Percentiles rank a stretch among this genome's conserved stretches.
Conservation (phyloP, 306 rosid genomes). For the Alnus rubra region DNA sequence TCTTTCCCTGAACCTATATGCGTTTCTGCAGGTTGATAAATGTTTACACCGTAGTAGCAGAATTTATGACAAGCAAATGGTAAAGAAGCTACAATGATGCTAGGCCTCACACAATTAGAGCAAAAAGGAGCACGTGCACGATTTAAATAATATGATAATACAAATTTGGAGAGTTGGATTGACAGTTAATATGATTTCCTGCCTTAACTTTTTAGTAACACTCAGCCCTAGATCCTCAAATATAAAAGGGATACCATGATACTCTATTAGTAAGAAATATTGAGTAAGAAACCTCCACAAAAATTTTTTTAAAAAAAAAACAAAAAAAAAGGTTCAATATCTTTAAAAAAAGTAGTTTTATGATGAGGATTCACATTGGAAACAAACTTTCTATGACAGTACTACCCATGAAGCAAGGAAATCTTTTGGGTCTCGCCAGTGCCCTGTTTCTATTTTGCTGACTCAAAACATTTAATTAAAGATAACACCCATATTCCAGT, state of each 20-base stretch:
- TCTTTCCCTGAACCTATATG: too few relatives aligned
- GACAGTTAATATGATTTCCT: not conserved
- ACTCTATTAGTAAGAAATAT: not conserved
- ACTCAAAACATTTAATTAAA: not conserved
- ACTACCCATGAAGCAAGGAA: not conserved
- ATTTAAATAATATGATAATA: not conserved
- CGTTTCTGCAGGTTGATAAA: too few relatives aligned
- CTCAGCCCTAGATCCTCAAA: not conserved
- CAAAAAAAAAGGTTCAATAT: not conserved
- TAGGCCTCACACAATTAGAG: not conserved
- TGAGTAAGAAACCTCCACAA: not conserved
- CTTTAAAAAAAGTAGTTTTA: not conserved
- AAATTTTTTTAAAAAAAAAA: not conserved
- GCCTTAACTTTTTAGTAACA: not conserved
- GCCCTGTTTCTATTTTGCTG: not conserved
- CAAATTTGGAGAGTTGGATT: not conserved
- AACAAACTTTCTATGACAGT: not conserved
- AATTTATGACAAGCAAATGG: conserved; percentile 2
- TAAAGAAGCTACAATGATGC: not conserved
- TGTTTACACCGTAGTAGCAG: not conserved
- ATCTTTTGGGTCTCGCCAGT: not conserved
- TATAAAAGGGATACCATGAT: not conserved
- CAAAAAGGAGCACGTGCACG: not conserved
- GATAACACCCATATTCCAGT: not conserved
- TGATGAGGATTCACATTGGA: not conserved